Evolutionary conservation across 1,139 yeast species (phyloP).

Genomic region (Geotrichum klebahnii): DNA sequence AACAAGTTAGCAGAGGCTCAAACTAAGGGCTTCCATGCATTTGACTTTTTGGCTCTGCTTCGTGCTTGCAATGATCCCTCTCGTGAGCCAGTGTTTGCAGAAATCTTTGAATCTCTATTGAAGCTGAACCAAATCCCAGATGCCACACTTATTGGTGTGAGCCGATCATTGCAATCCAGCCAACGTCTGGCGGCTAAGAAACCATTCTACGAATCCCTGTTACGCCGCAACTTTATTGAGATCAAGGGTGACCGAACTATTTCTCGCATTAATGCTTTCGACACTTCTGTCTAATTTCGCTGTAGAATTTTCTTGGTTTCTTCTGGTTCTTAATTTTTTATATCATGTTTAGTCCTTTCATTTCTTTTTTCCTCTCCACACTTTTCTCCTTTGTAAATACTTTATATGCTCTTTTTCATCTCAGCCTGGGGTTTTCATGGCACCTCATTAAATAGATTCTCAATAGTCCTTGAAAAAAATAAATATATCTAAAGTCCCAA

Average conservation of each 20-base stretch:
- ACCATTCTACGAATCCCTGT: conserved; percentile 15
- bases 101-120: conserved; percentile 18
- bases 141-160: conserved; percentile 9
- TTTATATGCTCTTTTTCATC: neutral
- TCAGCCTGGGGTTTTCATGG: too few species aligned
- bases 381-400: neutral
- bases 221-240: conserved; percentile 21
- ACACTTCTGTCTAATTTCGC: conserved; percentile 1
- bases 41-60: conserved; percentile 78
- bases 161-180: conserved; percentile 13
- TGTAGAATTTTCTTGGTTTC: neutral
- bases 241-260: conserved; percentile 10
- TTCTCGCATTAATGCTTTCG: conserved; percentile 8
- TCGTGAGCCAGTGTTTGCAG: conserved; percentile 19
- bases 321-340: neutral
- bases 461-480: too few species aligned
- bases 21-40: conserved; percentile 59
- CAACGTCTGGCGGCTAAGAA: conserved; percentile 14
- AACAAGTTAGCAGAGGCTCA: conserved; percentile 14
- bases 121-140: conserved; percentile 13
- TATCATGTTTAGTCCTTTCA: too few species aligned
- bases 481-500: too few species aligned
- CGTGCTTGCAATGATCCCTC: conserved; percentile 31
- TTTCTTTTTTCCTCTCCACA: too few species aligned
- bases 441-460: too few species aligned